Conservation (phyloP, 1,284 basidiomycete species). For the Puccinia coronata region DNA sequence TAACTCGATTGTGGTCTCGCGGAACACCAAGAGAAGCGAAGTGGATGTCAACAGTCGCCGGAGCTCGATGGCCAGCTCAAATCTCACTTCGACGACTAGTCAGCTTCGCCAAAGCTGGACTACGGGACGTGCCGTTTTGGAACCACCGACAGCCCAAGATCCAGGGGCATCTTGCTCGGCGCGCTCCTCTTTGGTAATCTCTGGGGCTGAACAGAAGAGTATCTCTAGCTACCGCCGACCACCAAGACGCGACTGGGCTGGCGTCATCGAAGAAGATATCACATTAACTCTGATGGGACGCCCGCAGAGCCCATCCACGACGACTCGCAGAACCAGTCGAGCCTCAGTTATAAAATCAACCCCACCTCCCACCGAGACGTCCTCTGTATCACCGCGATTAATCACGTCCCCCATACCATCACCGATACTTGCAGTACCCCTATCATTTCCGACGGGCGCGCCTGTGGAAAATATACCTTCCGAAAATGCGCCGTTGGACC, state of each 20-base stretch:
- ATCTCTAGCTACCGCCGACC: not conserved
- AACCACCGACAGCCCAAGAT: not conserved
- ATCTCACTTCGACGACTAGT: conserved; percentile 9
- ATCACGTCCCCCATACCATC: not conserved
- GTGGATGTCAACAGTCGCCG: not conserved
- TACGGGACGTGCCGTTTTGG: conserved; percentile 14
- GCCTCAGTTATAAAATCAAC: not conserved
- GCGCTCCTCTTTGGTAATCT: conserved; percentile 4
- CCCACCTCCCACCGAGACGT: not conserved
- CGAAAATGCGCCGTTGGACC: not conserved
- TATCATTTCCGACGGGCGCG: not conserved
- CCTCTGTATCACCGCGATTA: not conserved
- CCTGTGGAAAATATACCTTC: not conserved
- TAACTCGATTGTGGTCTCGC: not conserved
- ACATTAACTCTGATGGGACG: conserved; percentile 25
- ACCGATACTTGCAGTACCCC: not conserved
- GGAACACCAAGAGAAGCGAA: not conserved
- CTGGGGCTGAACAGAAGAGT: conserved; percentile 13
- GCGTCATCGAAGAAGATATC: conserved; percentile 29
- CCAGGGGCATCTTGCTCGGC: not conserved
- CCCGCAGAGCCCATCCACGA: not conserved
- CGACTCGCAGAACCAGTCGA: not conserved
- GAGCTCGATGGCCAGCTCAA: conserved; percentile 16
- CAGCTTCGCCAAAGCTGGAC: conserved; percentile 31
- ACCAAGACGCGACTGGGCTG: conserved; percentile 4